Conservation (phyloP, 2,329 filamentous ascomycete species). For the Verticillium nonalfalfae region DNA sequence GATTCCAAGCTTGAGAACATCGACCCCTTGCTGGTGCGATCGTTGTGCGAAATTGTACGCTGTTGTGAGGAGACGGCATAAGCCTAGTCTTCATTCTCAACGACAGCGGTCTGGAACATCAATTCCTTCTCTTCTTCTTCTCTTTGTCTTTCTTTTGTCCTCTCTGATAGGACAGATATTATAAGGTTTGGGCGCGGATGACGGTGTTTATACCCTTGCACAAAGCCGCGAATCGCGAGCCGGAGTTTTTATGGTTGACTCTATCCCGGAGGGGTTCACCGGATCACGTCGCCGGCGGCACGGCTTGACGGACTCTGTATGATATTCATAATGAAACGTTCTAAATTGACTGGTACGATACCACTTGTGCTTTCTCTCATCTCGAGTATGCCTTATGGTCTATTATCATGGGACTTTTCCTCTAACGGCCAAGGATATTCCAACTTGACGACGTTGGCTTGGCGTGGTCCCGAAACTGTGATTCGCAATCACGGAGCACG, state of each 20-base stretch:
- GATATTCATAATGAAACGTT: neutral
- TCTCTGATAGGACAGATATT: neutral
- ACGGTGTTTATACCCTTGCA: neutral
- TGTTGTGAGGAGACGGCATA: constrained; percentile 9
- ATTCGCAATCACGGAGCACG: neutral
- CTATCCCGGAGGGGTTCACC: neutral
- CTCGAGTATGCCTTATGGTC: neutral
- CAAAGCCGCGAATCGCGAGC: neutral
- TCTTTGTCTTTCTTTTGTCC: neutral
- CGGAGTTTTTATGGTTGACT: neutral
- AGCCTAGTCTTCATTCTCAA: neutral
- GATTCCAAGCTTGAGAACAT: constrained; percentile 17
- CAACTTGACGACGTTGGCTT: neutral
- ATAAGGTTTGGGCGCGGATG: neutral
- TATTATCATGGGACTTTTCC: neutral
- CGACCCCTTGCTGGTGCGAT: constrained; percentile 30
- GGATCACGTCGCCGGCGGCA: neutral
- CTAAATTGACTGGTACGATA: neutral
- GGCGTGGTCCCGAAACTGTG: neutral
- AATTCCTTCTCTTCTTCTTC: neutral
- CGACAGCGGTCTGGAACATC: neutral
- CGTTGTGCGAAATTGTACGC: constrained; percentile 35
- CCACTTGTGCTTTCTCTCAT: neutral
- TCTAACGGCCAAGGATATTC: neutral
- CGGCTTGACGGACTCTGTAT: neutral